A percentile compares a stretch with the other conserved stretches of the same genome.
These are phyloP conservation scores for Aspergillus sp. DNA, from an alignment of 2,329 filamentous ascomycete species.

Conservation along the genomic window DNA sequence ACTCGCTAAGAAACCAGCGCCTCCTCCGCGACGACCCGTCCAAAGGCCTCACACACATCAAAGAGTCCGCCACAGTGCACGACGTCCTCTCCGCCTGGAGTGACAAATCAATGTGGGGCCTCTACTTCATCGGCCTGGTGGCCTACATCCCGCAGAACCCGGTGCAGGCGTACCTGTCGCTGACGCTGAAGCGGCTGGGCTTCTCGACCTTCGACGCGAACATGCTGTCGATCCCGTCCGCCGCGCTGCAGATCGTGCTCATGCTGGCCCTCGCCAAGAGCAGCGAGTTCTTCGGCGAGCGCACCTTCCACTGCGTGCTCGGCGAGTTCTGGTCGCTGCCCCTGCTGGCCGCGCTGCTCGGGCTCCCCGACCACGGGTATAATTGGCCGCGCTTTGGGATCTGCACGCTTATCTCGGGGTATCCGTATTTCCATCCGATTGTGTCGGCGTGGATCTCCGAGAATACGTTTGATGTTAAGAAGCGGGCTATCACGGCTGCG, in stretches of 20 bases:
- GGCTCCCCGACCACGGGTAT: conserved; percentile 40
- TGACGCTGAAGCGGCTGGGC: conserved; percentile 45
- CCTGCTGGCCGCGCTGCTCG: conserved; percentile 50
- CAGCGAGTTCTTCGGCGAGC: conserved; percentile 54
- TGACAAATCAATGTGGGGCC: conserved; percentile 51
- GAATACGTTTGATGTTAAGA: conserved; percentile 30
- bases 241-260: conserved; percentile 49
- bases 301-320: conserved; percentile 51
- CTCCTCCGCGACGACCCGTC: conserved; percentile 56
- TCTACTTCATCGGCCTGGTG: conserved; percentile 50
- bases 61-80: conserved; percentile 43
- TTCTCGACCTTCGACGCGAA: conserved; percentile 32
- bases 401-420: conserved; percentile 51
- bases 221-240: conserved; percentile 30
- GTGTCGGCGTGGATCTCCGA: conserved; percentile 28
- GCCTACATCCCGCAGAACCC: conserved; percentile 49
- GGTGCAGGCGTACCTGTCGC: conserved; percentile 52
- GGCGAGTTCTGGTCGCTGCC: conserved; percentile 55
- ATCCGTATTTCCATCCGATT: conserved; percentile 57
- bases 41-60: conserved; percentile 50
- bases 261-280: conserved; percentile 49
- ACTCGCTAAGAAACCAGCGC: conserved; percentile 26
- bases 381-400: conserved; percentile 53
- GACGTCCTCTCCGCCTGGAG: conserved; percentile 48
- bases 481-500: conserved; percentile 27